Evolutionary conservation across 2,329 filamentous ascomycete species (phyloP).

Genomic region (Aspergillus calidoustus): DNA sequence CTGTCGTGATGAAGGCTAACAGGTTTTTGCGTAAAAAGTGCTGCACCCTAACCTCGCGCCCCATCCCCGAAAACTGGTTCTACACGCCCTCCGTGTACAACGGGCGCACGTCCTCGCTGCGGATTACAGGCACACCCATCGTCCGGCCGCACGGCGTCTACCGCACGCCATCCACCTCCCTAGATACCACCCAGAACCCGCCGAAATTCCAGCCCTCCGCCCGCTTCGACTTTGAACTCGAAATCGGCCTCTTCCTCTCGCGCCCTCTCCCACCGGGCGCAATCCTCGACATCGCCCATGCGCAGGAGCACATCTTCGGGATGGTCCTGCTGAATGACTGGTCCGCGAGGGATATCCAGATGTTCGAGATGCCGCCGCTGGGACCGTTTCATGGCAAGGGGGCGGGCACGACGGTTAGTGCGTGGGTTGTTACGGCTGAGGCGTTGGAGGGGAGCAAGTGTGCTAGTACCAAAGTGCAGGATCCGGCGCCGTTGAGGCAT

Average conservation of each 20-base stretch:
- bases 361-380: conserved; percentile 62
- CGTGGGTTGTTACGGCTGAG: conserved; percentile 64
- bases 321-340: conserved; percentile 67
- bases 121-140: conserved; percentile 17
- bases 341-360: conserved; percentile 64
- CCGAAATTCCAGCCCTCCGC: conserved; percentile 42
- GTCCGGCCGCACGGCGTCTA: conserved; percentile 20
- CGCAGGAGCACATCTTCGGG: conserved; percentile 63
- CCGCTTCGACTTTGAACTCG: conserved; percentile 56
- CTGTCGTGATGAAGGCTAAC: neutral
- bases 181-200: no score
- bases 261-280: conserved; percentile 46
- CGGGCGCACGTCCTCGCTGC: conserved; percentile 22
- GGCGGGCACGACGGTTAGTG: conserved; percentile 62
- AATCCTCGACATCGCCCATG: conserved; percentile 45
- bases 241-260: conserved; percentile 53
- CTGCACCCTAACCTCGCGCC: conserved; percentile 4
- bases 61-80: conserved; percentile 19
- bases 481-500: conserved; percentile 15
- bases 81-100: conserved; percentile 22
- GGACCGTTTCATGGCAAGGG: conserved; percentile 66
- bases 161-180: neutral
- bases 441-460: conserved; percentile 45
- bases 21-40: conserved; percentile 4
- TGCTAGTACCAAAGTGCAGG: conserved; percentile 6